These are phyloP conservation scores for Scedosporium apiospermum DNA, from an alignment of 2,329 filamentous ascomycete genomes.

Conservation along the genomic window DNA sequence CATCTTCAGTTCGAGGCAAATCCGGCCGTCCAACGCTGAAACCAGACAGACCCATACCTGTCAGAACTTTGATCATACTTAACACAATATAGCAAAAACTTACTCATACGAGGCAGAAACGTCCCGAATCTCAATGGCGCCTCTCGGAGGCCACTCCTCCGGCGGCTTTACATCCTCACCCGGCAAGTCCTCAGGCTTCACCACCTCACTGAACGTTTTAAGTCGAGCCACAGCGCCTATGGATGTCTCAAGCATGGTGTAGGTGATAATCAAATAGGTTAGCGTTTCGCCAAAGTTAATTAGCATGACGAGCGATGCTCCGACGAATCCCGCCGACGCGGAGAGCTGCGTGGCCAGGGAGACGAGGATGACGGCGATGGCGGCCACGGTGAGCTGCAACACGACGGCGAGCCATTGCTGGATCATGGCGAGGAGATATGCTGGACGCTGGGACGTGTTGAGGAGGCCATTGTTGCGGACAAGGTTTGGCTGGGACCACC, in stretches of 20 bases:
- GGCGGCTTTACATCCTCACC: slow-evolving; percentile 12
- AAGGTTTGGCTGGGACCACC: slow-evolving; percentile 37
- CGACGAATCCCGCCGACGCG: slow-evolving; percentile 25
- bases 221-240: slow-evolving; percentile 19
- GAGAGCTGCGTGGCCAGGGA: slow-evolving; percentile 33
- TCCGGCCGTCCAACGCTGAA: no score
- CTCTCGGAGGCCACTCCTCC: slow-evolving; percentile 20
- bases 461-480: slow-evolving; percentile 36
- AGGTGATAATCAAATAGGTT: slow-evolving; percentile 19
- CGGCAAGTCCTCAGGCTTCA: slow-evolving; percentile 13
- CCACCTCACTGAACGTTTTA: slow-evolving; percentile 16
- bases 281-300: slow-evolving; percentile 24
- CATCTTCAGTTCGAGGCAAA: background rate
- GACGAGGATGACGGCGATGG: slow-evolving; percentile 37
- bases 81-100: background rate
- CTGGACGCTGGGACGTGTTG: slow-evolving; percentile 45
- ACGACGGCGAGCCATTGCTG: slow-evolving; percentile 48
- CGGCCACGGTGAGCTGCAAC: slow-evolving; percentile 38
- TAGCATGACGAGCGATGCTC: slow-evolving; percentile 27
- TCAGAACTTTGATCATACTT: background rate
- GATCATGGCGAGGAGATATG: slow-evolving; percentile 46
- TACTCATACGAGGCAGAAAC: slow-evolving; percentile 24
- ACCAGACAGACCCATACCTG: background rate
- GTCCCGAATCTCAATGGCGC: slow-evolving; percentile 18
- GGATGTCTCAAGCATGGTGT: slow-evolving; percentile 21